Evolutionary conservation across 352 stramenopile species (phyloP), one percentile per base, ranked within the genome.

Genomic region (Phytophthora crassamura): DNA sequence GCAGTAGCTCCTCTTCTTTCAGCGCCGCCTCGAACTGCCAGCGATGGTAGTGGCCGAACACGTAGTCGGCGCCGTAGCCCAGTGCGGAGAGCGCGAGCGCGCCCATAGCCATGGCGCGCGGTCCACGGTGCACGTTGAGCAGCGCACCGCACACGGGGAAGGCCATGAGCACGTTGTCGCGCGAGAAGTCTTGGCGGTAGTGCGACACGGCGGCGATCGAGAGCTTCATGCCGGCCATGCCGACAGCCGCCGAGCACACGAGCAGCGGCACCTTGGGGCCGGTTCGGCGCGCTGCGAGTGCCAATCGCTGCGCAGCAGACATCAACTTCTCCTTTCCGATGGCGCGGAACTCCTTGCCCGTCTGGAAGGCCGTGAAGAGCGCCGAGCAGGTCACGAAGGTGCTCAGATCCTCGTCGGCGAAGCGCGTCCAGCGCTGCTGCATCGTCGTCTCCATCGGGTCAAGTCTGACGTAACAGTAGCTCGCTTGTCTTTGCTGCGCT

Each of bases 211-310:
- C 74, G 0, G 58, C 59, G 50, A 87, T 71, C 39, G 67, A 80
- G 32, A 84, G 38, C 61, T 89, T 89, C 73, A 89, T 86, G 38
- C 75, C 80, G 33, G 78, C 64, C 39, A 89, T 82, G 16, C 77
- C 80, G 3, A 87, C 64, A 6, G 74, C 72, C 0, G 72, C 63
- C 0, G 80, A 85, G 47, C 72, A 57, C 34, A 74, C 65, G 11
- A 84, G 64, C 15, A 74, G 40, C 18, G 76, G 80, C 36, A 86
- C 50, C 45, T 81, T 72, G 35, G 68, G 73, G 9, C 54, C 36
- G 12, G 80, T 82, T 25, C 62, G 72, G 7, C 51, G 64, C 7
- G 74, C 46, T 15, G 80, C 80, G 8, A 71, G 46, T 32, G 60
- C 67, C 45, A 86, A 18, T 11, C 70, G 72, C 18, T 68, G 52